Evolutionary conservation across 352 stramenopile species (phyloP).

Genomic region (Phytophthora pluvialis): DNA sequence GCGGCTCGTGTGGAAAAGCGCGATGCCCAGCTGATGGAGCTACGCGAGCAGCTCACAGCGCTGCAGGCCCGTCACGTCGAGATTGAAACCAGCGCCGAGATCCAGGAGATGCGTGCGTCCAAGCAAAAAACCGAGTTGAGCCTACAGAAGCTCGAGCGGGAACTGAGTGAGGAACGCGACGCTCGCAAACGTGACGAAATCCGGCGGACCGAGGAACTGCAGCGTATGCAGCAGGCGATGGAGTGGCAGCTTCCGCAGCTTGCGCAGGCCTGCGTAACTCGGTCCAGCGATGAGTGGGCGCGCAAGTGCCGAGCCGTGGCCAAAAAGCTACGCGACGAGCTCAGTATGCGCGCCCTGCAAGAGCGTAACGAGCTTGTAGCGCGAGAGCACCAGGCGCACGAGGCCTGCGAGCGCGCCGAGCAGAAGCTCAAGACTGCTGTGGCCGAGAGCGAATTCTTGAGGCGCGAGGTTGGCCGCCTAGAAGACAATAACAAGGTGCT

Average conservation of each 20-base stretch:
- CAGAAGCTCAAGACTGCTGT: constrained; percentile 49
- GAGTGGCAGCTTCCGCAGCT: constrained; percentile 60
- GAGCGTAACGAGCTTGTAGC: constrained; percentile 45
- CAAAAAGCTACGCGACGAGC: constrained; percentile 44
- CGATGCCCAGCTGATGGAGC: constrained; percentile 49
- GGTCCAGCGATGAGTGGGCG: constrained; percentile 53
- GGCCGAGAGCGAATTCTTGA: constrained; percentile 55
- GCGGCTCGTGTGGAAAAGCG: constrained; percentile 57
- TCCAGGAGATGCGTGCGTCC: constrained; percentile 49
- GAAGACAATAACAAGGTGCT: constrained; percentile 71
- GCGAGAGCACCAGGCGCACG: constrained; percentile 32
- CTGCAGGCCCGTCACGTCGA: constrained; percentile 53
- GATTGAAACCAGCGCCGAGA: constrained; percentile 46
- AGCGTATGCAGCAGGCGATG: constrained; percentile 47
- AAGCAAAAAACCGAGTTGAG: constrained; percentile 37
- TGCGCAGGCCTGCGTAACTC: constrained; percentile 51
- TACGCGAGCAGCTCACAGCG: constrained; percentile 53
- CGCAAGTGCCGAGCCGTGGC: constrained; percentile 43
- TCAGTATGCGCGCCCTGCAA: constrained; percentile 37
- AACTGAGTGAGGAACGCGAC: constrained; percentile 43
- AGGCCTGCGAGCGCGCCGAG: constrained; percentile 41
- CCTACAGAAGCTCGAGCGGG: constrained; percentile 32
- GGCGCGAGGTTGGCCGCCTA: constrained; percentile 54
- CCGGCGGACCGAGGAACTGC: constrained; percentile 42
- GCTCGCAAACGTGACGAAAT: constrained; percentile 41